Conservation (phyloP, 768 basidiomycete genomes). For the Suillus occidentalis region DNA sequence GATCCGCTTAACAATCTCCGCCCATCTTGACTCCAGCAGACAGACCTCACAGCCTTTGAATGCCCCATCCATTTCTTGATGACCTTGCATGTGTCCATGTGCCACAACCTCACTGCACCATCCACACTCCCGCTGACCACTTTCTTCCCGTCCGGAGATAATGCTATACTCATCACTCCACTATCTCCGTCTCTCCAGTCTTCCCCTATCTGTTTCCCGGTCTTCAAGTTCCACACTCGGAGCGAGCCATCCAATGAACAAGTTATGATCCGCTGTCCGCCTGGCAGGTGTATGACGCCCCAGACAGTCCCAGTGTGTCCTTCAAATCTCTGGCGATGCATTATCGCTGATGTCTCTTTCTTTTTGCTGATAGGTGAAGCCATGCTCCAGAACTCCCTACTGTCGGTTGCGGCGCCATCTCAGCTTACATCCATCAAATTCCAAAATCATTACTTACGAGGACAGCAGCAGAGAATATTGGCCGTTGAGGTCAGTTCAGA, state of each 20-base stretch:
- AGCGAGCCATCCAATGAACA: not conserved
- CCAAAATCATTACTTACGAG: not conserved
- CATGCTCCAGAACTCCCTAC: not conserved
- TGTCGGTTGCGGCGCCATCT: not conserved
- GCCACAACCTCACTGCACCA: not conserved
- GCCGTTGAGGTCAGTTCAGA: not conserved
- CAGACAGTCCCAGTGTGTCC: not conserved
- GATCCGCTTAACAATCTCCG: not conserved
- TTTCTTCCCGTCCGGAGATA: not conserved
- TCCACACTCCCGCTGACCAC: not conserved
- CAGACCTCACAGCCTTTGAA: rapidly evolving
- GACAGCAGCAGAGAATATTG: not conserved
- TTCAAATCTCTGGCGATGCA: not conserved
- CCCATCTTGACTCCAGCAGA: not conserved
- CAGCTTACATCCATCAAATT: not conserved
- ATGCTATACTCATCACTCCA: not conserved
- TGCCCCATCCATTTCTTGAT: not conserved
- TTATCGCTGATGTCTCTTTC: not conserved
- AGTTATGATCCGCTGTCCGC: not conserved
- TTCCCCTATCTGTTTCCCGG: not conserved
- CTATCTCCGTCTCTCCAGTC: not conserved
- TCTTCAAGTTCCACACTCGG: not conserved
- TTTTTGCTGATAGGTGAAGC: not conserved
- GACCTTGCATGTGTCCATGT: not conserved
- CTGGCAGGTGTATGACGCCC: not conserved